These are phyloP conservation scores for Entomortierella chlamydospora DNA, from an alignment of 192 early-diverging fungal genomes.

Conservation along the genomic window DNA sequence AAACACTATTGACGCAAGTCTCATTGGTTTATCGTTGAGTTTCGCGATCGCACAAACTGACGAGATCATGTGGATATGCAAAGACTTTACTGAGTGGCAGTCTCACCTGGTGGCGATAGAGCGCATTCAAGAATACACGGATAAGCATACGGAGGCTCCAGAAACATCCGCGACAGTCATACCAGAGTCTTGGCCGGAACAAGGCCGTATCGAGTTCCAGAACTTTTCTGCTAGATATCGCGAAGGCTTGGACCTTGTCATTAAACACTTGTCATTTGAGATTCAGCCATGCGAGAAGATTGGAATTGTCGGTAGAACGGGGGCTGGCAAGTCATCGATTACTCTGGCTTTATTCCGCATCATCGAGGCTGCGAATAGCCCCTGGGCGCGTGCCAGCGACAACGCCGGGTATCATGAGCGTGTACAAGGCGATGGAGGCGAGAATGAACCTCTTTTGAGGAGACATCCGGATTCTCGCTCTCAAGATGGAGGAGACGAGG, in stretches of 20 bases:
- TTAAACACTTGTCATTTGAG: slow-evolving; percentile 73
- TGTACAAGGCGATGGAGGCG: background rate
- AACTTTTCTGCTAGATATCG: slow-evolving; percentile 82
- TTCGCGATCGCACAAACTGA: slow-evolving; percentile 83
- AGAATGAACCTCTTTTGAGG: slow-evolving; percentile 9
- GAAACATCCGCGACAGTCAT: slow-evolving; percentile 52
- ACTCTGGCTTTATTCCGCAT: slow-evolving; percentile 62
- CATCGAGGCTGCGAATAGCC: slow-evolving; percentile 58
- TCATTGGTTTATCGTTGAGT: slow-evolving; percentile 82
- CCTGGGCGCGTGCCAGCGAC: slow-evolving; percentile 38
- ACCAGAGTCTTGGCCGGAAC: slow-evolving; percentile 71
- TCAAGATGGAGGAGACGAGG: background rate
- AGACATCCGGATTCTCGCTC: background rate
- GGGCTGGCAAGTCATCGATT: slow-evolving; percentile 68
- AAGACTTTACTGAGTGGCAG: slow-evolving; percentile 80
- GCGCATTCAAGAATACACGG: slow-evolving; percentile 83
- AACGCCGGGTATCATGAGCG: slow-evolving; percentile 33
- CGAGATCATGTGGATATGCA: slow-evolving; percentile 79
- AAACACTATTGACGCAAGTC: slow-evolving; percentile 71
- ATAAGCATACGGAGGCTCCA: slow-evolving; percentile 81
- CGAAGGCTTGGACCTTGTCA: slow-evolving; percentile 80
- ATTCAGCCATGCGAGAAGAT: slow-evolving; percentile 79
- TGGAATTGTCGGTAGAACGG: slow-evolving; percentile 88
- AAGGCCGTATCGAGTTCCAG: slow-evolving; percentile 76
- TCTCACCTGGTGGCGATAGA: slow-evolving; percentile 87